phyloP scores from a whole-genome alignment of 306 rosid species.

The Castanea mollissima region DNA sequence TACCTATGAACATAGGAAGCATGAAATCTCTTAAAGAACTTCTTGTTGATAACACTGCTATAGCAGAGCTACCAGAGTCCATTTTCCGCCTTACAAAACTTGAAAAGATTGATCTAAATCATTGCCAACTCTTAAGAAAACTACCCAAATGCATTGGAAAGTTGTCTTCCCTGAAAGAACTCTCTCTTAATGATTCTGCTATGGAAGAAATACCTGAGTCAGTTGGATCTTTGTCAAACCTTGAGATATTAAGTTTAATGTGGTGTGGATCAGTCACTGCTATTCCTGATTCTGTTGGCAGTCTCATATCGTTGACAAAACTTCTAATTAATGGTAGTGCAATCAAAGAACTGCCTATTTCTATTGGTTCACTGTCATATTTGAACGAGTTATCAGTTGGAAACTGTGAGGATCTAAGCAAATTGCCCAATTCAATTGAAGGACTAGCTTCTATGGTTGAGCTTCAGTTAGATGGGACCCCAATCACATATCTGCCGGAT shows the following conservation, averaged over 20 bases:
- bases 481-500: constrained; percentile 48
- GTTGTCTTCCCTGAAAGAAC: constrained; percentile 39
- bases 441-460: constrained; percentile 36
- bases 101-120: constrained; percentile 34
- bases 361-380: constrained; percentile 46
- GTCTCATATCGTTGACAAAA: constrained; percentile 33
- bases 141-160: constrained; percentile 50
- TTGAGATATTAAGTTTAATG: constrained; percentile 46
- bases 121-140: constrained; percentile 33
- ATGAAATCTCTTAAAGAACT: constrained; percentile 44
- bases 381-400: constrained; percentile 38
- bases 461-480: constrained; percentile 48
- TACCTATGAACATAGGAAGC: constrained; percentile 46
- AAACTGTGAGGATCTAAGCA: constrained; percentile 14
- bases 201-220: constrained; percentile 50
- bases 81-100: constrained; percentile 45
- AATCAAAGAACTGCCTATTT: constrained; percentile 48
- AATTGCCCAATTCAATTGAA: constrained; percentile 46
- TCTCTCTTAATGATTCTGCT: constrained; percentile 41
- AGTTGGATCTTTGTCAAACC: constrained; percentile 45
- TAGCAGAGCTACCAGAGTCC: constrained; percentile 47
- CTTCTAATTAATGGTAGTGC: constrained; percentile 12
- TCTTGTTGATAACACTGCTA: constrained; percentile 35
- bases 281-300: constrained; percentile 45
- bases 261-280: constrained; percentile 45